Conservation (phyloP, 495 filamentous ascomycete genomes). For the Pyronema omphalodes region DNA sequence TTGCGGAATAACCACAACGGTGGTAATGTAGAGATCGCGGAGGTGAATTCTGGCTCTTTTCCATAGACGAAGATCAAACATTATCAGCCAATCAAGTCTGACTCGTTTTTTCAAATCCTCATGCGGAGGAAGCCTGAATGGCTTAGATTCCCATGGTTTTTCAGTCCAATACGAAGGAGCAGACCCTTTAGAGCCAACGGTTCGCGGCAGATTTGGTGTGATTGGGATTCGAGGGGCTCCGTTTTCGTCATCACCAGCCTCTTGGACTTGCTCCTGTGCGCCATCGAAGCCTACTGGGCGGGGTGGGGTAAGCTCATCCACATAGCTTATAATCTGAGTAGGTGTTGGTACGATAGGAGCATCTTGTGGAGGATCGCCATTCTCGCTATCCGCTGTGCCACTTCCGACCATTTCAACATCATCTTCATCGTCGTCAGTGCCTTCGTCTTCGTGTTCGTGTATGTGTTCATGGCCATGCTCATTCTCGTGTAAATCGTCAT, state of each 20-base stretch:
- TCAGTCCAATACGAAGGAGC: slow-evolving; percentile 73
- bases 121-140: slow-evolving; percentile 42
- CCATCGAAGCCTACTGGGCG: not conserved
- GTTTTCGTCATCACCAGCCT: not conserved
- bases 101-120: slow-evolving; percentile 79
- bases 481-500: slow-evolving; percentile 27
- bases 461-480: slow-evolving; percentile 2
- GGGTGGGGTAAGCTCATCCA: not conserved
- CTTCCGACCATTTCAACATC: slow-evolving; percentile 40
- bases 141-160: slow-evolving; percentile 44
- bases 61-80: slow-evolving; percentile 94
- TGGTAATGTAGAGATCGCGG: slow-evolving; percentile 86
- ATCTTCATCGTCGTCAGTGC: slow-evolving; percentile 30
- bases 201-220: slow-evolving; percentile 7
- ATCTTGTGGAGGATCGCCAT: slow-evolving; percentile 4
- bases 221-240: slow-evolving; percentile 16
- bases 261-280: not conserved
- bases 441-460: too few species aligned
- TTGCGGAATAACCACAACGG: slow-evolving; percentile 79
- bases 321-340: not conserved
- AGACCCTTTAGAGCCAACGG: slow-evolving; percentile 14
- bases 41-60: slow-evolving; percentile 83
- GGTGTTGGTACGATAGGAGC: not conserved
- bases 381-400: slow-evolving; percentile 1
- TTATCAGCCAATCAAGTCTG: slow-evolving; percentile 81